A percentile compares a stretch with the other conserved stretches of the same genome.
Conservation (phyloP, 2,329 filamentous ascomycete genomes). For the Colletotrichum euphorbiae region DNA sequence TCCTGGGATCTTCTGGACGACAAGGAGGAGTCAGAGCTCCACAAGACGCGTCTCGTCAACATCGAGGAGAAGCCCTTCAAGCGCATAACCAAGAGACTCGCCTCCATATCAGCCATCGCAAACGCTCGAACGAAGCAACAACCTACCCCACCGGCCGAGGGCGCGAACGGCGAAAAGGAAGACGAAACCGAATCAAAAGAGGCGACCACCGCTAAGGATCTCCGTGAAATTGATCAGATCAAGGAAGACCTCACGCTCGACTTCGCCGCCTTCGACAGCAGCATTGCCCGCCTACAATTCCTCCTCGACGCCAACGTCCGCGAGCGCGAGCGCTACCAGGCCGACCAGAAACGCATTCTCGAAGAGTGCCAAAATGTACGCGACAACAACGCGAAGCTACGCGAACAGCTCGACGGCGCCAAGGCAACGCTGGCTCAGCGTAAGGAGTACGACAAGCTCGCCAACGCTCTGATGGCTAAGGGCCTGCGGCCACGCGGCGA, state of each 20-base stretch:
- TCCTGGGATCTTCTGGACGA: slow-evolving; percentile 78
- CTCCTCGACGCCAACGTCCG: slow-evolving; percentile 83
- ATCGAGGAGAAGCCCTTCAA: slow-evolving; percentile 95
- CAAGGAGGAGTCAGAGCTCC: slow-evolving; percentile 83
- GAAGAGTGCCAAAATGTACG: slow-evolving; percentile 82
- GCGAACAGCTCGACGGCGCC: slow-evolving; percentile 80
- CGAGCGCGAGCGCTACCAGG: slow-evolving; percentile 85
- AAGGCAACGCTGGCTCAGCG: slow-evolving; percentile 80
- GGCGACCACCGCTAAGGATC: slow-evolving; percentile 52
- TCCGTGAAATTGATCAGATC: slow-evolving; percentile 73
- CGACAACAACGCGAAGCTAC: slow-evolving; percentile 78
- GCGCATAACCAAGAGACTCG: slow-evolving; percentile 84
- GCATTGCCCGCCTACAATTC: slow-evolving; percentile 88
- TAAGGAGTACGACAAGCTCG: slow-evolving; percentile 88
- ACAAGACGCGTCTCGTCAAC: slow-evolving; percentile 86
- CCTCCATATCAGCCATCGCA: slow-evolving; percentile 74
- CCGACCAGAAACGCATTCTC: slow-evolving; percentile 83
- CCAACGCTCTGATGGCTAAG: slow-evolving; percentile 72
- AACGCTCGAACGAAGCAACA: slow-evolving; percentile 63
- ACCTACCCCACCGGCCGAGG: slow-evolving; percentile 75
- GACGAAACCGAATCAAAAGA: slow-evolving; percentile 42
- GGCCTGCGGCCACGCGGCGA: slow-evolving; percentile 83
- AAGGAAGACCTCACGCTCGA: slow-evolving; percentile 88
- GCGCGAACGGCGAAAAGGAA: slow-evolving; percentile 42
- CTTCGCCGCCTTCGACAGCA: slow-evolving; percentile 88